Conservation (phyloP, 345 rosid genomes). For the Aethionema arabicum region DNA sequence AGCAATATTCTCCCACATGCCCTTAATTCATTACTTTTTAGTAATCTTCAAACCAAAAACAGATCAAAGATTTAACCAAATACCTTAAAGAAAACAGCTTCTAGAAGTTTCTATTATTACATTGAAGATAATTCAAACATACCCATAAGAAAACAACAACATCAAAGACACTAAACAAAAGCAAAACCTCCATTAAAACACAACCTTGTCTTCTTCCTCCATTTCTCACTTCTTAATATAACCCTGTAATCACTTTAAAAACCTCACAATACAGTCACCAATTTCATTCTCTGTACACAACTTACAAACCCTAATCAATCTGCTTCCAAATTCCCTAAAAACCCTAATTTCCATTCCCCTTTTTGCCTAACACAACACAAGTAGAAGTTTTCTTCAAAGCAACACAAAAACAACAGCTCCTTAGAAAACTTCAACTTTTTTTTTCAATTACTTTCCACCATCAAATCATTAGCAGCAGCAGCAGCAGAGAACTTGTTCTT, state of each 20-base stretch:
- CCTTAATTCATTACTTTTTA: constrained; percentile 5
- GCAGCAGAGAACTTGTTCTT: too few species aligned
- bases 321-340: constrained; percentile 35
- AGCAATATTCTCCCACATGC: constrained; percentile 24
- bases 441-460: constrained; percentile 35
- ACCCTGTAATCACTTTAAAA: too few species aligned
- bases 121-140: constrained; percentile 23
- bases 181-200: too few species aligned
- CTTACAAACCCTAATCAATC: constrained; percentile 28
- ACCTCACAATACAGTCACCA: neutral
- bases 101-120: constrained; percentile 25
- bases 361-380: constrained; percentile 25
- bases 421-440: constrained; percentile 29
- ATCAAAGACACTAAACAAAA: constrained; percentile 9
- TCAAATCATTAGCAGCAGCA: constrained; percentile 30
- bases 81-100: constrained; percentile 28
- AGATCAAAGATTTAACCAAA: neutral
- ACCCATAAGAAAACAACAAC: constrained; percentile 22
- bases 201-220: too few species aligned
- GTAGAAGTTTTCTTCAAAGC: constrained; percentile 45
- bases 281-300: constrained; percentile 31
- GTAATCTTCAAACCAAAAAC: neutral
- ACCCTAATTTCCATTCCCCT: constrained; percentile 25
- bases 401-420: constrained; percentile 67
- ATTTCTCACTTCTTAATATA: too few species aligned